Evolutionary conservation across 2,329 filamentous ascomycete genomes (phyloP), one percentile per base, ranked within the genome.

Genomic region (Hypoxylon sp.): DNA sequence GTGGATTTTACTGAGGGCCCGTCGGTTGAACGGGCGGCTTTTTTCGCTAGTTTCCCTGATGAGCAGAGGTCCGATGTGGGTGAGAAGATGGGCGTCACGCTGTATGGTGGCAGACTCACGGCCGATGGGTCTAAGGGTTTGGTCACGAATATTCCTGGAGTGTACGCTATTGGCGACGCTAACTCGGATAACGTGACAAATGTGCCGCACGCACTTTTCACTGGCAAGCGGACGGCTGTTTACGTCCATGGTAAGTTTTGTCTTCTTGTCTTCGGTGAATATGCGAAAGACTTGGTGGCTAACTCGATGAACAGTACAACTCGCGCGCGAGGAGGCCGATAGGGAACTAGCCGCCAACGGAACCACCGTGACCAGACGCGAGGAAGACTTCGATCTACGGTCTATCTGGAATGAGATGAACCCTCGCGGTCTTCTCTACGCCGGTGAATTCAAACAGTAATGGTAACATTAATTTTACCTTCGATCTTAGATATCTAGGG

Each of bases 181-280:
- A 90, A 89, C 75, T 83, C 82, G 30, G 87, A 89, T 56, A 83
- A 84, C n/a, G 78, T 80, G 7, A 88, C 86, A 2, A 90, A 89
- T 67, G 83, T 89, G 0, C 86, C 86, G 0, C 87, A 89, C 66
- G 87, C 88, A 0, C 81, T 90, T 71, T 89, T 80, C 71, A 84
- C 79, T 11, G 87, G 87, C 2, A 90, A 90, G 80, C 76, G 82
- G 29, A 79, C 86, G 0, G 87, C 85, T 4, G 86, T 90, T 0
- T 87, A 77, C 51, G 63, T 87, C 3, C 87, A 90, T 68, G 81
- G 86, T 87, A 72, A 79, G 84, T 78, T 45, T 21, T 34, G 25
- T 11, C 9, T 12, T 16, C n/a, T 37, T 7, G 12, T 29, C 23
- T 23, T 14, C 3, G 3, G 34, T n/a, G 1, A 27, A 29, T 8